Conservation (phyloP, 108 stramenopile genomes). For the Mayamaea pseudoterrestris region DNA sequence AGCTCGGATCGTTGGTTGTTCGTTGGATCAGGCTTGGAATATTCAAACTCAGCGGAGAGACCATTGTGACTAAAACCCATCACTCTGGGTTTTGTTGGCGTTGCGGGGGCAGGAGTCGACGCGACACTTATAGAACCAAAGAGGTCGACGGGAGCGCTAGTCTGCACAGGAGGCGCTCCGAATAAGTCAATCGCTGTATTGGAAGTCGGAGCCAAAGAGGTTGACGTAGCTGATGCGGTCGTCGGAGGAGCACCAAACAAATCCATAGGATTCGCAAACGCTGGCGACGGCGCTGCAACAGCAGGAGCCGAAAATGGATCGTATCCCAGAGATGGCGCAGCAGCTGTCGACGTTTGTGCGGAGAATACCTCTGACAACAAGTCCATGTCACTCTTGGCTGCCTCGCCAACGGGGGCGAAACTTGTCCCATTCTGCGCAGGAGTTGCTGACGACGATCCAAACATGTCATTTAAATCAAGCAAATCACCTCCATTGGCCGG, state of each 20-base stretch:
- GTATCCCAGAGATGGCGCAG: conserved; percentile 18
- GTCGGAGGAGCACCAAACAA: conserved; percentile 46
- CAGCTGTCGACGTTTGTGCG: conserved; percentile 36
- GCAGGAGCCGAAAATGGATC: conserved; percentile 34
- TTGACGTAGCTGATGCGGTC: conserved; percentile 16
- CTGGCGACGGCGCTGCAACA: conserved; percentile 19
- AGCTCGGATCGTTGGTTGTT: conserved; percentile 66
- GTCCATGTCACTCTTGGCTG: conserved; percentile 67
- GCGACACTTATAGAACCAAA: conserved; percentile 39
- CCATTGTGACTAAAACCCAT: conserved; percentile 60
- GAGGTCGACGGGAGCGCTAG: conserved; percentile 23
- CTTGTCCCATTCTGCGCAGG: conserved; percentile 30
- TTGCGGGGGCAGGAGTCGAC: conserved; percentile 14
- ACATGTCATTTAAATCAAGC: conserved; percentile 88
- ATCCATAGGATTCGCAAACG: conserved; percentile 32
- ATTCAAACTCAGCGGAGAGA: conserved; percentile 76
- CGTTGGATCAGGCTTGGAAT: conserved; percentile 69
- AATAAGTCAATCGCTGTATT: conserved; percentile 6
- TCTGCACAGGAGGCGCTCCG: conserved; percentile 4
- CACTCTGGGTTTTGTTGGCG: conserved; percentile 20
- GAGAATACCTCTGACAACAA: conserved; percentile 85
- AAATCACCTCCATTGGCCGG: conserved; percentile 54
- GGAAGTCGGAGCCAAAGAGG: conserved; percentile 13
- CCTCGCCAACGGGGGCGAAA: conserved; percentile 11
- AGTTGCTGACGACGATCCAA: conserved; percentile 49